Evolutionary conservation across 2,329 filamentous ascomycete species (phyloP).

Genomic region (Bipolaris sorokiniana): DNA sequence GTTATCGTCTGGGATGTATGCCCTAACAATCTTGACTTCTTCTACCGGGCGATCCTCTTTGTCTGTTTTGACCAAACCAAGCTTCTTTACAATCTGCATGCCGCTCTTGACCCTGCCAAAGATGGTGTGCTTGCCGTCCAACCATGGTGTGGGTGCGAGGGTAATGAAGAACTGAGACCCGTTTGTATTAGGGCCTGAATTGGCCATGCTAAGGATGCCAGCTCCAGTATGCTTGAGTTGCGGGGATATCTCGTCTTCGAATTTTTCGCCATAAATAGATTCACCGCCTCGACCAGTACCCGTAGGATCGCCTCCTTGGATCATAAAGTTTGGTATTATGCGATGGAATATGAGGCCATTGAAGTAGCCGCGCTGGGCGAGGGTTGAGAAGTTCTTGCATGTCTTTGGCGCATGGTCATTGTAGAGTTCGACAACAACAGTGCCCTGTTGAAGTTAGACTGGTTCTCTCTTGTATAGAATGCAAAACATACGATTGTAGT

Average conservation of each 20-base stretch:
- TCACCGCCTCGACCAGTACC: constrained; percentile 88
- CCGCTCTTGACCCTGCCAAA: constrained; percentile 89
- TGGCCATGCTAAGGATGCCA: constrained; percentile 95
- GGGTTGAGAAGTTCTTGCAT: constrained; percentile 84
- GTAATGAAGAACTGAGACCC: constrained; percentile 97
- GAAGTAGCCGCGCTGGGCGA: constrained; percentile 86
- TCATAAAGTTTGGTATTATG: constrained; percentile 95
- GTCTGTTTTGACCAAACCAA: constrained; percentile 86
- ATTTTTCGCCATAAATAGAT: constrained; percentile 91
- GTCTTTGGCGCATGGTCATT: constrained; percentile 84
- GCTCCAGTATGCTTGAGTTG: constrained; percentile 89
- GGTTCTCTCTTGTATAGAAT: too few species aligned
- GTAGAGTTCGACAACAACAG: constrained; percentile 89
- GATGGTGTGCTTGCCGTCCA: constrained; percentile 96
- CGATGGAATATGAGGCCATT: constrained; percentile 86
- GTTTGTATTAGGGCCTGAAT: constrained; percentile 90
- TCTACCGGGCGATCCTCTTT: constrained; percentile 80
- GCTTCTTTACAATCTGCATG: constrained; percentile 80
- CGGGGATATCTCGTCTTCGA: constrained; percentile 86
- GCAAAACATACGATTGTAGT: constrained; percentile 54
- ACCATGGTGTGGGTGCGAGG: constrained; percentile 89
- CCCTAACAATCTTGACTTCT: constrained; percentile 79
- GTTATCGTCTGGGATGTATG: constrained; percentile 70
- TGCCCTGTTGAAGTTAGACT: constrained; percentile 63
- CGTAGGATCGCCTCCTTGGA: constrained; percentile 92